Conservation (phyloP, 1,284 basidiomycete species). For the Clitocybe nebularis region DNA sequence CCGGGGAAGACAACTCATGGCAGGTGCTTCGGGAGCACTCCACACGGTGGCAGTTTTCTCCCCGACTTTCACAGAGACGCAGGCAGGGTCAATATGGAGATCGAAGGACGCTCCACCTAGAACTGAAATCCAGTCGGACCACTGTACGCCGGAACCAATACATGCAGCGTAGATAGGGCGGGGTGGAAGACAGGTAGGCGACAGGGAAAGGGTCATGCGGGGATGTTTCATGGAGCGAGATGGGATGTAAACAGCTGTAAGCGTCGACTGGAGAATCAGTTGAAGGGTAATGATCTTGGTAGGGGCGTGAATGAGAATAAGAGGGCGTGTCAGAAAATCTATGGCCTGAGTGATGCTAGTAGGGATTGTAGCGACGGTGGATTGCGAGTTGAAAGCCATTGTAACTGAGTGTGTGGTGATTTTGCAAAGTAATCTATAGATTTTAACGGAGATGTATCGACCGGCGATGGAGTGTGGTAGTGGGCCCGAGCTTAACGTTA, state of each 20-base stretch:
- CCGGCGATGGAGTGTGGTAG: constrained; percentile 1
- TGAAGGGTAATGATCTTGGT: constrained; percentile 56
- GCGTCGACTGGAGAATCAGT: constrained; percentile 58
- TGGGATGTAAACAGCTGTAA: constrained; percentile 50
- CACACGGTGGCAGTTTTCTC: constrained; percentile 23
- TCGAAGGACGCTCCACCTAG: constrained; percentile 65
- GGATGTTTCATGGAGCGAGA: constrained; percentile 48
- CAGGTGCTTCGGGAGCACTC: not conserved
- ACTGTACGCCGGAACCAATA: constrained; percentile 55
- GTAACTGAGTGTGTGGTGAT: not conserved
- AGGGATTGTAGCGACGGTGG: not conserved
- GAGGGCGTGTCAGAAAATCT: constrained; percentile 58
- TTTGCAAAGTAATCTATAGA: not conserved
- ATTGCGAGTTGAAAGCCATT: constrained; percentile 5
- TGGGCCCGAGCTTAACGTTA: not conserved
- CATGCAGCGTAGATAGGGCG: constrained; percentile 62
- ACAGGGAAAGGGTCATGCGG: constrained; percentile 58
- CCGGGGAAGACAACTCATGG: too few relatives aligned
- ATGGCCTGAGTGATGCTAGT: constrained; percentile 6
- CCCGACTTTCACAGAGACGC: constrained; percentile 46
- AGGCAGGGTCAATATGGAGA: constrained; percentile 63
- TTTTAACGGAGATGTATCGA: constrained; percentile 1
- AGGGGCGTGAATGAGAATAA: constrained; percentile 48
- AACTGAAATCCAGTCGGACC: constrained; percentile 66
- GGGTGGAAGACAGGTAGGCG: constrained; percentile 53